Conservation (phyloP, 768 basidiomycete genomes). For the Tylopilus rubrobrunneus region DNA sequence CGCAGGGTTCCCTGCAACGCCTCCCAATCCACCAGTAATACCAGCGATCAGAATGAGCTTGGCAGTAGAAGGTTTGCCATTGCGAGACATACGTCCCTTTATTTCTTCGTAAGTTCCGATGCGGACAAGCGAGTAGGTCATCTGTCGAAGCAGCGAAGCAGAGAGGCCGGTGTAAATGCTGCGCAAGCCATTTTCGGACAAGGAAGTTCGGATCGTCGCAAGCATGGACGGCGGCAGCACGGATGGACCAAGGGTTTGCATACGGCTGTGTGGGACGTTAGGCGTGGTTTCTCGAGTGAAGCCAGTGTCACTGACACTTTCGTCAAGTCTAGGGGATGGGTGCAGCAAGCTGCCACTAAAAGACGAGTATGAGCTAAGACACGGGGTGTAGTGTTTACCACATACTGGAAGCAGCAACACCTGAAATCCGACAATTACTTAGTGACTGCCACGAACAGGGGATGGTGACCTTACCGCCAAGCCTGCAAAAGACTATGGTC, state of each 20-base stretch:
- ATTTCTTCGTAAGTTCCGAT: conserved; percentile 79
- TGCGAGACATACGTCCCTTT: conserved; percentile 51
- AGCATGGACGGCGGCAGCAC: conserved; percentile 61
- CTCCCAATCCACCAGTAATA: conserved; percentile 76
- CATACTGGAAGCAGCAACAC: conserved; percentile 62
- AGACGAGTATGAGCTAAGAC: conserved; percentile 4
- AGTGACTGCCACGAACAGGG: not conserved
- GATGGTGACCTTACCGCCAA: conserved; percentile 48
- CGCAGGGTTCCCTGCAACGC: conserved; percentile 77
- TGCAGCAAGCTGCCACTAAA: conserved; percentile 75
- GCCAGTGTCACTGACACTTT: conserved; percentile 60
- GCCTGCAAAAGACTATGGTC: conserved; percentile 36
- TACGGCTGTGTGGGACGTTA: conserved; percentile 47
- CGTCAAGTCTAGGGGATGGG: conserved; percentile 80
- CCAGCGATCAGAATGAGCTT: conserved; percentile 61
- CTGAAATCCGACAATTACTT: conserved; percentile 31
- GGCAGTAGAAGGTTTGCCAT: conserved; percentile 50
- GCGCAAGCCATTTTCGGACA: conserved; percentile 63
- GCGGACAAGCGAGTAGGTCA: conserved; percentile 87
- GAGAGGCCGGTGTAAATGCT: conserved; percentile 80
- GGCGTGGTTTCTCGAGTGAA: not conserved
- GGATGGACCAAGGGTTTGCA: conserved; percentile 66
- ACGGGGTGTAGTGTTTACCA: conserved; percentile 4
- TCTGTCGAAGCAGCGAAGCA: conserved; percentile 82
- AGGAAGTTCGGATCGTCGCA: conserved; percentile 57